Conservation (phyloP, 106 monocot species). For the Dendrobium nobile region DNA sequence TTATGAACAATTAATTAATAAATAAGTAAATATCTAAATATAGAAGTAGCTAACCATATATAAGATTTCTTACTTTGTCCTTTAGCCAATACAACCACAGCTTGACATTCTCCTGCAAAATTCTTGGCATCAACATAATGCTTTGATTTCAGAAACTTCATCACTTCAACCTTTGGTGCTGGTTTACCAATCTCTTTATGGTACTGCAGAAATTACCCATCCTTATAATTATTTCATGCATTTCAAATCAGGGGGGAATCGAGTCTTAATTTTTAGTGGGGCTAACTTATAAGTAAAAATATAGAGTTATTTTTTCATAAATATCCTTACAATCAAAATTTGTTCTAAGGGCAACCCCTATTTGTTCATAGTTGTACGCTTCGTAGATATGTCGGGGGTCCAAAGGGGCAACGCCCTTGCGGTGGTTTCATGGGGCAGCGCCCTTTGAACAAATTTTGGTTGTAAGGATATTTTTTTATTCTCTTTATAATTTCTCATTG, state of each 20-base stretch:
- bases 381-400: too few species aligned
- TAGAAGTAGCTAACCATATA: not conserved
- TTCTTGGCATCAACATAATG: conserved; percentile 76
- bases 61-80: conserved; percentile 60
- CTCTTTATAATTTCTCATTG: too few species aligned
- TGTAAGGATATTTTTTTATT: too few species aligned
- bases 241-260: too few species aligned
- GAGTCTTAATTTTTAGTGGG: too few species aligned
- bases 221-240: not conserved
- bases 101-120: conserved; percentile 76
- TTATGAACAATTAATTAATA: not conserved
- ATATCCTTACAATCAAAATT: too few species aligned
- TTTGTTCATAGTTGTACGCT: too few species aligned
- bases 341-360: too few species aligned
- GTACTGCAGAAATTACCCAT: conserved; percentile 22
- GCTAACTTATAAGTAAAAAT: too few species aligned
- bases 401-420: too few species aligned
- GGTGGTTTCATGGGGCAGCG: too few species aligned
- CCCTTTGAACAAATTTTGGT: too few species aligned
- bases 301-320: not conserved
- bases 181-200: conserved; percentile 76
- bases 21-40: not conserved
- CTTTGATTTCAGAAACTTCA: conserved; percentile 63
- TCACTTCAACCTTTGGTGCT: conserved; percentile 75
- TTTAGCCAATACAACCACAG: conserved; percentile 81